Base-by-base conservation (phyloP, 805 yeast species). In the Wickerhamiella azymoides region DNA sequence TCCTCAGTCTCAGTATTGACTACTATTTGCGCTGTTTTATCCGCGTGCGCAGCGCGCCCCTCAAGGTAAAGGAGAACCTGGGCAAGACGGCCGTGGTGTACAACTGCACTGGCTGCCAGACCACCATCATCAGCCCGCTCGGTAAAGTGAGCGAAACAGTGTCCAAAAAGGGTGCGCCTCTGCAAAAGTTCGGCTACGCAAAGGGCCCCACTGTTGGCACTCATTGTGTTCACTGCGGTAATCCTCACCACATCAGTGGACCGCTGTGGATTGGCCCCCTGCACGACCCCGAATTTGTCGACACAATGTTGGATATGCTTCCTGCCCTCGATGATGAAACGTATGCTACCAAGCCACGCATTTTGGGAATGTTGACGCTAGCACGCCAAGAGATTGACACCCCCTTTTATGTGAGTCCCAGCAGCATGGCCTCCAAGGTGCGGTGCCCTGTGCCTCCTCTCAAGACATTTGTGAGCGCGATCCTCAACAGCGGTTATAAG, bases 221-320 rank as follows among this genome's bases (percentile, higher is more conserved):
- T 8, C 58, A 68, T 36, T 92, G 98, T 64, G 58, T 69, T 24
- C 78, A 70, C 60, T 92, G 98, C 65, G 79, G 73, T 1, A 71
- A 68, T 48, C 71, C 75, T 1, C 74, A 75, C 60, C 94, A 84
- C 59, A 60, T 92, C 30, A 86, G 89, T 7, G 99, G 99, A 3
- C 99, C 99, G 49, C 83, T 92, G 95, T 92, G 94, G 83, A 86
- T 78, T 10, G 94, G 86, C 0, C 68, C 72, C 6, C 62, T 92
- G 47, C 97, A 89, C 57, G 73, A 80, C 57, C 59, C 61, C 21
- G 75, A 71, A 16, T 92, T 89, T 56, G 68, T 89, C 37, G 68
- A 74, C 24, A 73, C 68, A 52, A 70, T 88, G 39, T 68, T 84
- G 46, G 67, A 70, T n/a, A 63, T 77, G 52, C 73, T 78, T 56